Conservation (phyloP, 176 grass and related monocot genomes). For the Zea luxurians region DNA sequence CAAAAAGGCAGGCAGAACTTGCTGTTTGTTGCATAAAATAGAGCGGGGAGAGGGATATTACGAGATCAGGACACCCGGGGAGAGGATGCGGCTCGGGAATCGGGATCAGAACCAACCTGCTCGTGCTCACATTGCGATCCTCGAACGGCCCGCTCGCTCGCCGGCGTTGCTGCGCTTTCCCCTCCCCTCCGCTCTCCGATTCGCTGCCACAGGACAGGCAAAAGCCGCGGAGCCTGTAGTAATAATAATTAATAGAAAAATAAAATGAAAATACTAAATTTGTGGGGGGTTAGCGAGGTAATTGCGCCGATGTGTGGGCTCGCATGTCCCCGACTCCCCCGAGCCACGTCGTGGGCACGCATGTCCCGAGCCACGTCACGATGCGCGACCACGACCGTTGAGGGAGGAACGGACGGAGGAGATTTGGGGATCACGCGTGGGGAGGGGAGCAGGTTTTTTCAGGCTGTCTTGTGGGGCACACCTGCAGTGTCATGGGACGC, state of each 20-base stretch:
- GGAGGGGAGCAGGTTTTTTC: neutral
- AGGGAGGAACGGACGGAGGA: neutral
- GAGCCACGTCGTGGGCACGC: neutral
- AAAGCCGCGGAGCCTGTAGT: neutral
- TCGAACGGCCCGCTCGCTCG: neutral
- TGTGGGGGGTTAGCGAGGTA: slow-evolving; percentile 19
- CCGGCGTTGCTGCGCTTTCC: neutral
- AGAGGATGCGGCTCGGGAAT: neutral
- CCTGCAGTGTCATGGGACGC: neutral
- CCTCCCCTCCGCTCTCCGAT: neutral
- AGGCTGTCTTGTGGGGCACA: neutral
- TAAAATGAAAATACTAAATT: neutral
- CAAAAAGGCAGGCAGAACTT: neutral
- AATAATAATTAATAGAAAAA: neutral
- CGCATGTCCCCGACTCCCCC: neutral
- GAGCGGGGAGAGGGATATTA: slow-evolving; percentile 1
- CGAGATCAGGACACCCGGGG: neutral
- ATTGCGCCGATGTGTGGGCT: slow-evolving; percentile 1
- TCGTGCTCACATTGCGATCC: slow-evolving; percentile 39
- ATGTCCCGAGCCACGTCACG: slow-evolving; percentile 34
- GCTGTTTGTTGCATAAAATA: neutral
- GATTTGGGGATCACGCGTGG: neutral
- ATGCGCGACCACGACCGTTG: neutral
- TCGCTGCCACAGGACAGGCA: slow-evolving; percentile 8
- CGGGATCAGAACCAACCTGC: neutral